Conservation (phyloP, 805 yeast genomes). For the Kurtzmaniella cleridarum region DNA sequence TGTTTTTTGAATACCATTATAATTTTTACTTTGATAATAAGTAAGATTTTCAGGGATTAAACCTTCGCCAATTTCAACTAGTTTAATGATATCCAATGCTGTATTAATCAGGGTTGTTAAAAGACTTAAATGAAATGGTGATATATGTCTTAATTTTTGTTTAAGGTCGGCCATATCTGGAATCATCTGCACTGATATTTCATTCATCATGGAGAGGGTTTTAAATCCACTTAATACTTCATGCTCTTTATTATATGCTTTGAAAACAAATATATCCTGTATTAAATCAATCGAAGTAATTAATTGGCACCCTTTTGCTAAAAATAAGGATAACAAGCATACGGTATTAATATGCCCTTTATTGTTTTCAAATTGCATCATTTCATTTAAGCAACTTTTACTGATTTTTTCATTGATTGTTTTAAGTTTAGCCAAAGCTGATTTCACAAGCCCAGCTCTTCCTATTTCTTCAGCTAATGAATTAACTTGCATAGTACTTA, state of each 20-base stretch:
- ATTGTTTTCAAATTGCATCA: slow-evolving; percentile 6
- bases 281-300: slow-evolving; percentile 17
- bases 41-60: slow-evolving; percentile 16
- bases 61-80: slow-evolving; percentile 38
- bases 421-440: slow-evolving; percentile 1
- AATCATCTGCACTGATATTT: slow-evolving; percentile 17
- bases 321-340: slow-evolving; percentile 24
- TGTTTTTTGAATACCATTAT: slow-evolving; percentile 1
- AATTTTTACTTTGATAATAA: not conserved
- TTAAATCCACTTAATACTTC: not conserved
- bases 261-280: slow-evolving; percentile 29
- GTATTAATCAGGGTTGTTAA: slow-evolving; percentile 22
- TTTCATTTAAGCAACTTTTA: not conserved
- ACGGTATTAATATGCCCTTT: slow-evolving; percentile 29
- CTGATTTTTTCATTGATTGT: not conserved
- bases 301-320: slow-evolving; percentile 20
- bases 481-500: no score
- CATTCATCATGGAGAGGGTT: slow-evolving; percentile 11
- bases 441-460: slow-evolving; percentile 3
- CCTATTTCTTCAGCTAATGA: slow-evolving; percentile 1
- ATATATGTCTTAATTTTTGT: slow-evolving; percentile 6
- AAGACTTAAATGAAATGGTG: slow-evolving; percentile 22
- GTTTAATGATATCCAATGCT: slow-evolving; percentile 22
- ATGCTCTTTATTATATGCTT: slow-evolving; percentile 21
- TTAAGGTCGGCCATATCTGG: slow-evolving; percentile 15